Conservation (phyloP, 371 early-diverging fungal genomes). For the Mucor circinelloides region DNA sequence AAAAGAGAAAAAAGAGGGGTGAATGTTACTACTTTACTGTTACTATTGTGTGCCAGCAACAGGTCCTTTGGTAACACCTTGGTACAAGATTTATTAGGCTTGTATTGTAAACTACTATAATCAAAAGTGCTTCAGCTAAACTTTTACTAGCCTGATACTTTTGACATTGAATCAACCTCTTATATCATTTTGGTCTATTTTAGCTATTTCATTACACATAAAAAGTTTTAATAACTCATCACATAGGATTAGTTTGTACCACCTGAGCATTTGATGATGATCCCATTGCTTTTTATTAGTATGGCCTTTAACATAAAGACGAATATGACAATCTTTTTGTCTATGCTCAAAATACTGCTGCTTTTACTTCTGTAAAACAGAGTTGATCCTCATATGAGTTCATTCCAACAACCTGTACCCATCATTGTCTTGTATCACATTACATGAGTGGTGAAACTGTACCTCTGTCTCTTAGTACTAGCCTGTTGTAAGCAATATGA, state of each 20-base stretch:
- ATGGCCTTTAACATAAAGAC: background rate
- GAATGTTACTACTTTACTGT: background rate
- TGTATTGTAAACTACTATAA: background rate
- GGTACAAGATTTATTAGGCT: background rate
- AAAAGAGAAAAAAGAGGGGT: background rate
- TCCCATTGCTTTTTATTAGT: background rate
- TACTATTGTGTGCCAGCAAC: background rate
- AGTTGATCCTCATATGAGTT: background rate
- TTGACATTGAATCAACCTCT: background rate
- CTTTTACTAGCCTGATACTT: background rate
- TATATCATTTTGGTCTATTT: background rate
- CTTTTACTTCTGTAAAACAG: background rate
- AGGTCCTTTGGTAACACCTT: background rate
- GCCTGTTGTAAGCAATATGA: background rate
- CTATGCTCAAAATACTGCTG: background rate
- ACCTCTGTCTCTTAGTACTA: background rate
- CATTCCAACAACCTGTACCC: no score
- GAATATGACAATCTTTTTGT: background rate
- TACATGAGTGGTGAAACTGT: background rate
- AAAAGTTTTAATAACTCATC: background rate
- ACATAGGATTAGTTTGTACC: background rate
- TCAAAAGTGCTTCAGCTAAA: background rate
- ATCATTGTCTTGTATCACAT: background rate
- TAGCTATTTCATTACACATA: background rate
- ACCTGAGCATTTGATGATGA: background rate